phyloP scores from a whole-genome alignment of 148 eudicot species.

The Silene latifolia region DNA sequence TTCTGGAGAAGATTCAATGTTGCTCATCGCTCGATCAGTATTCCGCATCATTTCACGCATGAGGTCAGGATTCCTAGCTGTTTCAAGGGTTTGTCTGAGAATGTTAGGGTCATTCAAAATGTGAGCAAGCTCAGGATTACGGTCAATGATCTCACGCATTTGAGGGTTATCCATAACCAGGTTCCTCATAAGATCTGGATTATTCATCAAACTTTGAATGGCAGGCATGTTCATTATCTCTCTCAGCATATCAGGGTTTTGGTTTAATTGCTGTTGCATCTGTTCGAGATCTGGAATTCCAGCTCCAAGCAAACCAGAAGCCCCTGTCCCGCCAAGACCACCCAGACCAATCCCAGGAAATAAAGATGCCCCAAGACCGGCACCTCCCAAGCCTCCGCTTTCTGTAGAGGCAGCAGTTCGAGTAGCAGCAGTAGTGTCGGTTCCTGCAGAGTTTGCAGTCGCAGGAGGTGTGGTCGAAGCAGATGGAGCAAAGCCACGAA shows the following conservation, averaged over 20 bases:
- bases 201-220: conserved; percentile 85
- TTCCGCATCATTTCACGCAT: conserved; percentile 99
- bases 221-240: conserved; percentile 93
- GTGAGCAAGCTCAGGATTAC: conserved; percentile 94
- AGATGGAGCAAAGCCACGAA: conserved; percentile 67
- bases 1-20: conserved; percentile 96
- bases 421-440: conserved; percentile 38
- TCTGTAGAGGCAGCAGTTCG: conserved; percentile 35
- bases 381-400: conserved; percentile 45
- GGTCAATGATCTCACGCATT: conserved; percentile 95
- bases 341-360: conserved; percentile 61
- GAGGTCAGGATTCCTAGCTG: conserved; percentile 94
- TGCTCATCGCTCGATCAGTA: conserved; percentile 99
- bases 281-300: conserved; percentile 85
- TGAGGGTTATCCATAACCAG: conserved; percentile 94
- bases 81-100: conserved; percentile 93
- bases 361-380: conserved; percentile 57
- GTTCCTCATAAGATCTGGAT: conserved; percentile 87
- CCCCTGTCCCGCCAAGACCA: conserved; percentile 51
- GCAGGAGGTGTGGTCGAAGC: conserved; percentile 40
- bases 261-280: conserved; percentile 88
- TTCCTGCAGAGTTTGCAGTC: conserved; percentile 29
- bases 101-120: conserved; percentile 89
- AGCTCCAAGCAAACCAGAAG: conserved; percentile 67
- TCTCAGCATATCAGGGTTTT: conserved; percentile 96